phyloP scores from a whole-genome alignment of 768 basidiomycete species.

The Xerocomellus intermedius region DNA sequence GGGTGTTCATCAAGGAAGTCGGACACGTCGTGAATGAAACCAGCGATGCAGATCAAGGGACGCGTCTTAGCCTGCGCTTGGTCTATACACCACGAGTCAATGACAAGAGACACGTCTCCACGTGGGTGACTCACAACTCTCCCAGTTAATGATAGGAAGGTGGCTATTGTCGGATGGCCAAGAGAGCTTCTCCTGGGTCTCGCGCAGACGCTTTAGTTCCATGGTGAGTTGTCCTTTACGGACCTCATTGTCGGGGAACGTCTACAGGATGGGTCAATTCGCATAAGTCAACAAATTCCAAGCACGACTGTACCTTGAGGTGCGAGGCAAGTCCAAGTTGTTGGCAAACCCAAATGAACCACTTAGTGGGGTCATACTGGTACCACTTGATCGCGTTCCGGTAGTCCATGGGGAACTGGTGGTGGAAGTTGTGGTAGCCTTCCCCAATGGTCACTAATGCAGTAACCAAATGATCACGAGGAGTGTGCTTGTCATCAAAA shows the following conservation, averaged over 20 bases:
- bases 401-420: constrained; percentile 96
- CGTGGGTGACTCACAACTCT: constrained; percentile 58
- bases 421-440: constrained; percentile 99
- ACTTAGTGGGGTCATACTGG: constrained; percentile 93
- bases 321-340: constrained; percentile 53
- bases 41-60: constrained; percentile 81
- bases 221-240: constrained; percentile 91
- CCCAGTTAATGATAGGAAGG: constrained; percentile 83
- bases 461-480: constrained; percentile 85
- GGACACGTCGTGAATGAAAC: constrained; percentile 90
- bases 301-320: constrained; percentile 41
- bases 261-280: constrained; percentile 17
- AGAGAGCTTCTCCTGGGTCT: constrained; percentile 67
- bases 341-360: constrained; percentile 64
- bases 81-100: constrained; percentile 42
- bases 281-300: neutral
- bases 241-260: constrained; percentile 70
- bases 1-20: constrained; percentile 89
- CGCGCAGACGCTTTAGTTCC: constrained; percentile 84
- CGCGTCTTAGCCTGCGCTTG: constrained; percentile 77
- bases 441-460: constrained; percentile 91
- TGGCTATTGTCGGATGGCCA: constrained; percentile 81
- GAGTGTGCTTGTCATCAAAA: constrained; percentile 94
- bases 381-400: constrained; percentile 91
- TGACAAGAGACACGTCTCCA: neutral